Base-by-base conservation (phyloP, 1,139 yeast genomes). In the Cylindricascospora bacillispora region DNA sequence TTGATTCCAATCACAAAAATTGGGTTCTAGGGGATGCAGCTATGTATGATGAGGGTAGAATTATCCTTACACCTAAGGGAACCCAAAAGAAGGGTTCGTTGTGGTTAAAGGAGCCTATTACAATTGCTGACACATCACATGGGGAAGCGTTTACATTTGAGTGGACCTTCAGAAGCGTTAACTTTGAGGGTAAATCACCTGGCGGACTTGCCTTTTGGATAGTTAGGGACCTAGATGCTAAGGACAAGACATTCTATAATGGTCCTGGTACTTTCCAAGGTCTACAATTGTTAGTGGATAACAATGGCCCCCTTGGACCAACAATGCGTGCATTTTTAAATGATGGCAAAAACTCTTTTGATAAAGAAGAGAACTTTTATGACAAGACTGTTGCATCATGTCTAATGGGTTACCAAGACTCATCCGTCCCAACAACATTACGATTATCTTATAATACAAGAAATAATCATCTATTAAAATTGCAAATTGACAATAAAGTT, bases 401-500 rank as follows among this genome's bases (percentile, higher is more conserved):
- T 56, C 54, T 60, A 13, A 56, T 73, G 43, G 60, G 65, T 11
- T 78, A 67, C 44, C 74, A 77, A 47, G 74, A 71, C 41, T 71
- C 82, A 0, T 69, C 70, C 38, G 79, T 77, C 5, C 89, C 92
- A 6, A 60, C 69, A 23, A 74, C 80, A 1, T 33, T 77, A n/a
- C 67, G 85, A 52, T 43, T 78, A 10, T 68, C 78, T 2, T 77
- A 75, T 43, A 65, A 72, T 20, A 52, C 55, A n/a, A 40, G 42
- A 4, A 48, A 50, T 15, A 44, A 45, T 14, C 58, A 60, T 19
- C 53, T 65, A 44, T 62, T 79, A 37, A 74, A 75, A 41, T 64
- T 78, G 12, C 83, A 79, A 41, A 55, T 76, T 26, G 83, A 79
- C 49, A 79, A 79, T 47, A 71, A 68, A 41, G 60, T 79, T 33